Evolutionary conservation across 257 asterid species (phyloP), one percentile per base, ranked within the genome.

Genomic region (Fraxinus anomala): DNA sequence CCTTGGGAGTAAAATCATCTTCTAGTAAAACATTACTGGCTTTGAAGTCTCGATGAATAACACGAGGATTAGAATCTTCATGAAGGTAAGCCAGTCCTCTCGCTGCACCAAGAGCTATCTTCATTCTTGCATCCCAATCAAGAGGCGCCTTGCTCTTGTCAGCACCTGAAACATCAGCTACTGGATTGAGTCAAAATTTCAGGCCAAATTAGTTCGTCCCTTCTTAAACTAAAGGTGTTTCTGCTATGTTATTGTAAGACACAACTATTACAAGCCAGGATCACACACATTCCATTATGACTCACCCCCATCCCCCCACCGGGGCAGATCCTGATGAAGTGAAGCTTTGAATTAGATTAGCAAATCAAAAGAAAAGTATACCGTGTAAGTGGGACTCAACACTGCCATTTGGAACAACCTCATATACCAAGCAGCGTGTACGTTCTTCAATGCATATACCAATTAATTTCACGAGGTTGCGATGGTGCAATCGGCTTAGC

Each of bases 301-400:
- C 17, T 42, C 51, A 42, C 16, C 17, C 51, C 51, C 51, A 42
- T 39, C 13, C 51, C 17, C 51, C 51, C 4, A 42, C 51, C 17
- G 1, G 28, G 4, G 26, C 13, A 59, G 74, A 54, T 69, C n/a
- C 17, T 12, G 19, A 76, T 68, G 68, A 54, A 37, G 71, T 21
- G 78, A 61, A 73, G 75, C 49, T 30, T 65, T 44, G 0, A 59
- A 51, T 19, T 61, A 61, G 68, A 61, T 77, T 30, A 67, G 51
- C 40, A 56, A 14, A 12, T 67, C 33, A 28, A 34, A 69, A 61
- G 30, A 66, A 49, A 79, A 59, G 66, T 37, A 76, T 89, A 96
- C 99, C 99, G 44, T 96, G 99, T 69, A 96, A 89, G 82, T 93
- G 98, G 74, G 99, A 92, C 89, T 96, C 99, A n/a, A 96, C 97